A percentile compares a stretch with the other conserved stretches of the same genome.
Conservation (phyloP, 78 protist species). For the Speleostelium caveatum region DNA sequence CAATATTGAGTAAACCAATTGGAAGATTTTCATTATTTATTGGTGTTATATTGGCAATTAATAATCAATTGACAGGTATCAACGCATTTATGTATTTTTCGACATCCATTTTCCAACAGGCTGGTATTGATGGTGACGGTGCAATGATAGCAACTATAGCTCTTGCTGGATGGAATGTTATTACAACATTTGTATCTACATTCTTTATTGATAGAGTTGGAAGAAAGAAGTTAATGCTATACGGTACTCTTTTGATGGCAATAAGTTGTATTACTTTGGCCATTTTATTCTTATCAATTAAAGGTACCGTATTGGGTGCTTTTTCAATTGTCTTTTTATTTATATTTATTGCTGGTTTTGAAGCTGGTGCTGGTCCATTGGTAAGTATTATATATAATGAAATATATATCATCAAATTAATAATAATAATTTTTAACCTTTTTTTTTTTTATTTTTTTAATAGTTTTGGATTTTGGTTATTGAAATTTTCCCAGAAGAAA, state of each 20-base stretch:
- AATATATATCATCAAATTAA: background rate
- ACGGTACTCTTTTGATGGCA: conserved; percentile 24
- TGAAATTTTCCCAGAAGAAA: conserved; percentile 69
- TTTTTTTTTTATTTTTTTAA: too few relatives aligned
- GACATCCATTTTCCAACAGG: conserved; percentile 21
- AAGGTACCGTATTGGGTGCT: conserved; percentile 36
- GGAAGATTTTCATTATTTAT: conserved; percentile 66
- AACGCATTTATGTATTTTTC: conserved; percentile 57
- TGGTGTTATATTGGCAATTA: conserved; percentile 44
- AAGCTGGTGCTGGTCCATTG: conserved; percentile 60
- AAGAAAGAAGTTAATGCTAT: conserved; percentile 43
- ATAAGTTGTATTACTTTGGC: conserved; percentile 10
- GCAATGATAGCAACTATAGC: conserved; percentile 48
- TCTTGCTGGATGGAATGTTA: conserved; percentile 42
- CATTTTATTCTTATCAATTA: background rate
- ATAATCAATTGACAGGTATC: conserved; percentile 75
- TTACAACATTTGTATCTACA: conserved; percentile 45
- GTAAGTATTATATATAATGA: background rate
- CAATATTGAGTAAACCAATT: conserved; percentile 20
- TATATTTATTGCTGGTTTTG: conserved; percentile 44
- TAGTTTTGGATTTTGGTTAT: conserved; percentile 61
- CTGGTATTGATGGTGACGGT: conserved; percentile 39
- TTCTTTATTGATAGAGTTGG: conserved; percentile 67
- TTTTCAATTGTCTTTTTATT: conserved; percentile 20
- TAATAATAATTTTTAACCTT: background rate